These are phyloP conservation scores for Boletus tomentosulus DNA, from an alignment of 768 basidiomycete genomes.

Conservation along the genomic window DNA sequence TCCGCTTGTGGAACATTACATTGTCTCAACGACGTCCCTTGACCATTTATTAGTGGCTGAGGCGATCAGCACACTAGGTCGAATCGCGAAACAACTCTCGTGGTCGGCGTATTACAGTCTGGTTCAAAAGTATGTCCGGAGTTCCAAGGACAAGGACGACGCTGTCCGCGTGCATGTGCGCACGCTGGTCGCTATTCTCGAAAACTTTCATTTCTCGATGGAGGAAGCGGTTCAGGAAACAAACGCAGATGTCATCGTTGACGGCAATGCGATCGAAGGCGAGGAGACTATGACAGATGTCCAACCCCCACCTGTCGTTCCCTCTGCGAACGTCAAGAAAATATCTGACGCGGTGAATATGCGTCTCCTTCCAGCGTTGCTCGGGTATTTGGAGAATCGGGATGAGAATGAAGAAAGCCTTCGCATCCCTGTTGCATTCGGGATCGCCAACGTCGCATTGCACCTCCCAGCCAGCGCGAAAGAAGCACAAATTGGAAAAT, in stretches of 20 bases:
- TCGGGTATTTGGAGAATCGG: constrained; percentile 77
- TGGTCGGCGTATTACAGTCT: constrained; percentile 84
- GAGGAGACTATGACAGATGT: constrained; percentile 22
- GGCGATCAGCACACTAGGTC: constrained; percentile 75
- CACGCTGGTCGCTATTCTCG: constrained; percentile 75
- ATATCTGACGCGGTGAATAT: constrained; percentile 75
- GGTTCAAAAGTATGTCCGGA: constrained; percentile 76
- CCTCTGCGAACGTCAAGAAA: constrained; percentile 22
- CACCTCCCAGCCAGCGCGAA: constrained; percentile 65
- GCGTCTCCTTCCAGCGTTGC: constrained; percentile 73
- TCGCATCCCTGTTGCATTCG: constrained; percentile 84
- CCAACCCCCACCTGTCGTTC: background rate
- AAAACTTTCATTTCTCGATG: constrained; percentile 91
- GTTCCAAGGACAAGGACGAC: constrained; percentile 61
- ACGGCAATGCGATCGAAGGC: constrained; percentile 25
- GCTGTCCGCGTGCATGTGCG: constrained; percentile 82
- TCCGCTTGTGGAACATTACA: constrained; percentile 81
- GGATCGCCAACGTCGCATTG: constrained; percentile 79
- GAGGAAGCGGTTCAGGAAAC: constrained; percentile 44
- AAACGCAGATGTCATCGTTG: constrained; percentile 27
- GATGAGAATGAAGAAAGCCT: constrained; percentile 81
- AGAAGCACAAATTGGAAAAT: constrained; percentile 64
- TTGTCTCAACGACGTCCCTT: constrained; percentile 53
- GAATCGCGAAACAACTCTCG: constrained; percentile 66
- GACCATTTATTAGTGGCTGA: constrained; percentile 91